Conservation (phyloP, 2,329 filamentous ascomycete genomes). For the Aspergillus intermedius region DNA sequence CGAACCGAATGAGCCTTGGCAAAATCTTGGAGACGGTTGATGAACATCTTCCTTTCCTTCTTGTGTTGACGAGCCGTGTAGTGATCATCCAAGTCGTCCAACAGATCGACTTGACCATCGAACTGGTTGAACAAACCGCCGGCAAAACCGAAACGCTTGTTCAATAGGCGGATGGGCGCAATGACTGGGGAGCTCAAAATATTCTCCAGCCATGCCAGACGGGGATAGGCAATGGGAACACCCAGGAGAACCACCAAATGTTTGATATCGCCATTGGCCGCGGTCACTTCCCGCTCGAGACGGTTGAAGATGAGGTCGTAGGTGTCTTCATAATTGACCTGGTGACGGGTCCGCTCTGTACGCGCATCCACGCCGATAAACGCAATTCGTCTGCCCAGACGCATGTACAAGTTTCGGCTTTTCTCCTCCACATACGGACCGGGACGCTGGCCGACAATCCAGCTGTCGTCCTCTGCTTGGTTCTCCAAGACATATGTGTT, state of each 20-base stretch:
- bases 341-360: constrained; percentile 77
- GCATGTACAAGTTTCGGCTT: constrained; percentile 57
- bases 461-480: constrained; percentile 59
- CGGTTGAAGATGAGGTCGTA: constrained; percentile 55
- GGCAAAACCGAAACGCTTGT: constrained; percentile 80
- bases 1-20: constrained; percentile 51
- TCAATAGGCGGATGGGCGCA: constrained; percentile 79
- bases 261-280: constrained; percentile 51
- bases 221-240: constrained; percentile 63
- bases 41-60: constrained; percentile 68
- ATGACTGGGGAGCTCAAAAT: constrained; percentile 81
- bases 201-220: constrained; percentile 94
- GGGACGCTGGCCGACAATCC: constrained; percentile 69
- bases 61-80: constrained; percentile 93
- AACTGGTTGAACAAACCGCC: constrained; percentile 89
- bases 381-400: constrained; percentile 59
- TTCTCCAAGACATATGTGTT: constrained; percentile 63
- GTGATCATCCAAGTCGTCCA: constrained; percentile 61
- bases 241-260: constrained; percentile 59
- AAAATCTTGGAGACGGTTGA: constrained; percentile 58
- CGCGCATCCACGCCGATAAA: constrained; percentile 56
- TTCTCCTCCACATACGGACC: constrained; percentile 61
- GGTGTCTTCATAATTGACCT: constrained; percentile 76
- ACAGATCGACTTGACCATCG: constrained; percentile 64
- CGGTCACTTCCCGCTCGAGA: constrained; percentile 46